phyloP scores from a whole-genome alignment of 176 grass and related monocot species.

The Eleusine indica region DNA sequence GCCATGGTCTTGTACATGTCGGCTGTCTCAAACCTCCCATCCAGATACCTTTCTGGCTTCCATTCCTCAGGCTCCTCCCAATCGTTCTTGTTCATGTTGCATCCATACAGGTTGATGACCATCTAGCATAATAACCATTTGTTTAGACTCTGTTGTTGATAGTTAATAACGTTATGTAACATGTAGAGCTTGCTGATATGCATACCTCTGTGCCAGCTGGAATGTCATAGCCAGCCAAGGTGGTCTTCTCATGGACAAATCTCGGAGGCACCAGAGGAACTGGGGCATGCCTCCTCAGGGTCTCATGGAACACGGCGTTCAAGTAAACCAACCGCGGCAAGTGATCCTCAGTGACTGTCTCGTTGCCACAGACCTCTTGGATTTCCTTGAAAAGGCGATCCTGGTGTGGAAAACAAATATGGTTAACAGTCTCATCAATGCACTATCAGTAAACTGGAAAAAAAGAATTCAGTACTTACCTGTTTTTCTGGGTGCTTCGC shows the following conservation, averaged over 20 bases:
- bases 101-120: slow-evolving; percentile 80
- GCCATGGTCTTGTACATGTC: slow-evolving; percentile 83
- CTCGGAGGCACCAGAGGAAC: slow-evolving; percentile 67
- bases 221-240: slow-evolving; percentile 64
- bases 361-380: slow-evolving; percentile 49
- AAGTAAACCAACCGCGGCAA: slow-evolving; percentile 59
- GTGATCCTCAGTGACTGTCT: slow-evolving; percentile 65
- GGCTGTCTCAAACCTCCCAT: slow-evolving; percentile 37
- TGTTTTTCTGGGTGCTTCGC: slow-evolving; percentile 71
- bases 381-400: slow-evolving; percentile 74
- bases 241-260: slow-evolving; percentile 73
- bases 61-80: slow-evolving; percentile 74
- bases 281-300: slow-evolving; percentile 64
- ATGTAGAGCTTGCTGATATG: neutral
- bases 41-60: slow-evolving; percentile 82
- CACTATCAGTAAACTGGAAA: neutral
- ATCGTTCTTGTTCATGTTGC: slow-evolving; percentile 80
- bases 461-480: slow-evolving; percentile 15
- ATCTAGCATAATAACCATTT: slow-evolving; percentile 33
- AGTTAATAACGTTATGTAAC: neutral
- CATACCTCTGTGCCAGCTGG: slow-evolving; percentile 62
- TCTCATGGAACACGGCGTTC: slow-evolving; percentile 81
- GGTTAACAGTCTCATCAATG: neutral
- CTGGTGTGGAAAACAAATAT: slow-evolving; percentile 40
- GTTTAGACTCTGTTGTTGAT: neutral